phyloP scores from a whole-genome alignment of 176 grass and related monocot genomes.

The Lolium perenne region DNA sequence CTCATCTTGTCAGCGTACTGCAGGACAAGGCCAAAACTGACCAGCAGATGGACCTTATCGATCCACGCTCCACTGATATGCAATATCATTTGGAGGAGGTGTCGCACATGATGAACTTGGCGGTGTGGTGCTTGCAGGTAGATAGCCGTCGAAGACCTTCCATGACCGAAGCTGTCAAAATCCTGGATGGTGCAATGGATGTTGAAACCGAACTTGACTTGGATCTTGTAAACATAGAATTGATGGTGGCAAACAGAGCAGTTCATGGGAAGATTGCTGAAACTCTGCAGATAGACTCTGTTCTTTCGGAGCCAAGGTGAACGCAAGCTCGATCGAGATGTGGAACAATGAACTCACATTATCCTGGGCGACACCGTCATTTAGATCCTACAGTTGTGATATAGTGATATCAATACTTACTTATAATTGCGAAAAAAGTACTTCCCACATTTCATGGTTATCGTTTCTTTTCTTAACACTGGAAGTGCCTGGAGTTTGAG shows the following conservation, averaged over 20 bases:
- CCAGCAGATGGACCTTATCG: conserved; percentile 39
- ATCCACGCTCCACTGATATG: conserved; percentile 27
- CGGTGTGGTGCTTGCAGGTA: conserved; percentile 63
- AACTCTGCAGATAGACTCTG: conserved; percentile 11
- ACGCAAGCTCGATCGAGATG: no score
- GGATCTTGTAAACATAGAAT: conserved; percentile 41
- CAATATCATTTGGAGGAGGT: conserved; percentile 44
- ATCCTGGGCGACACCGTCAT: no score
- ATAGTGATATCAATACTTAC: no score
- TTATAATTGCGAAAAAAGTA: no score
- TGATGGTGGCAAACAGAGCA: conserved; percentile 10
- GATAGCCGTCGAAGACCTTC: conserved; percentile 50
- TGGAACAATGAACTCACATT: no score
- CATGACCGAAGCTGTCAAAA: conserved; percentile 59
- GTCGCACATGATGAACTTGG: conserved; percentile 45
- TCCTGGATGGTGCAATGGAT: conserved; percentile 54
- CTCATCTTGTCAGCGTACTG: conserved; percentile 46
- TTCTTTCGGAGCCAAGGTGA: conserved; percentile 54
- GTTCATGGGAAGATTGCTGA: neutral
- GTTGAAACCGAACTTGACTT: conserved; percentile 52
- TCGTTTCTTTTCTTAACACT: no score
- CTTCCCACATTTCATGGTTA: no score
- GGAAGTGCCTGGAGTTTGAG: no score
- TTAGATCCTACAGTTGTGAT: no score
- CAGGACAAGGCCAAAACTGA: conserved; percentile 45